Percentiles rank a stretch among this genome's conserved stretches.
phyloP scores from a whole-genome alignment of 1,284 basidiomycete genomes.

The Boletellus sp. region DNA sequence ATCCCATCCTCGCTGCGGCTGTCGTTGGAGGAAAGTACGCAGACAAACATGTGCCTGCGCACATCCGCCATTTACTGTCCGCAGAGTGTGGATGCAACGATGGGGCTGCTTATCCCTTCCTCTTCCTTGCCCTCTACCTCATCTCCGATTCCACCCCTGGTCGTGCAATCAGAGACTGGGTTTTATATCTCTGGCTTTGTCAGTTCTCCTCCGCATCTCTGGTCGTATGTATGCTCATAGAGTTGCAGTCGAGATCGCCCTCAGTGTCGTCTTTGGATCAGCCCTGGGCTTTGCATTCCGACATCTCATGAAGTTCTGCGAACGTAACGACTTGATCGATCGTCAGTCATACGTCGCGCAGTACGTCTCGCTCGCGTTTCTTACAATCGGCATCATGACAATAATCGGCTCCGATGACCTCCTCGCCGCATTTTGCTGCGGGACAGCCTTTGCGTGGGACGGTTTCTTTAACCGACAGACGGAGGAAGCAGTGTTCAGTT shows the following conservation, averaged over 20 bases:
- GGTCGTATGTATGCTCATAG: slow-evolving; percentile 6
- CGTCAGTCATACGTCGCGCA: slow-evolving; percentile 86
- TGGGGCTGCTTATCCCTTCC: slow-evolving; percentile 93
- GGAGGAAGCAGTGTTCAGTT: slow-evolving; percentile 92
- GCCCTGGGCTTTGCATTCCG: slow-evolving; percentile 81
- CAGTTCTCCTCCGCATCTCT: slow-evolving; percentile 33
- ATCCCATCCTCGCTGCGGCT: slow-evolving; percentile 87
- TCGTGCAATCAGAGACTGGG: slow-evolving; percentile 76
- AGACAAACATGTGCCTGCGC: slow-evolving; percentile 96
- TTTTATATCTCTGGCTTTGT: slow-evolving; percentile 83
- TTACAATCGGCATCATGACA: slow-evolving; percentile 82
- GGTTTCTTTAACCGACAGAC: slow-evolving; percentile 97
- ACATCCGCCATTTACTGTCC: slow-evolving; percentile 86
- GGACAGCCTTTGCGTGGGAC: slow-evolving; percentile 97
- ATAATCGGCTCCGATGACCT: slow-evolving; percentile 93
- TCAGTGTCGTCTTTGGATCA: slow-evolving; percentile 80
- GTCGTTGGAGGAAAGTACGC: slow-evolving; percentile 97
- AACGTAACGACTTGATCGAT: slow-evolving; percentile 88
- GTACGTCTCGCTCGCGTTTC: slow-evolving; percentile 73
- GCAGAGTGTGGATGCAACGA: slow-evolving; percentile 95
- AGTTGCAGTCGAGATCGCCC: slow-evolving; percentile 69
- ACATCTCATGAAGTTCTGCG: slow-evolving; percentile 94
- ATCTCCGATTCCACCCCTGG: slow-evolving; percentile 63
- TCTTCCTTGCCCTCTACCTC: slow-evolving; percentile 91
- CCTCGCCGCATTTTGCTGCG: slow-evolving; percentile 91